Evolutionary conservation across 2,329 filamentous ascomycete species (phyloP).

Genomic region (Herpotrichia juniperi): DNA sequence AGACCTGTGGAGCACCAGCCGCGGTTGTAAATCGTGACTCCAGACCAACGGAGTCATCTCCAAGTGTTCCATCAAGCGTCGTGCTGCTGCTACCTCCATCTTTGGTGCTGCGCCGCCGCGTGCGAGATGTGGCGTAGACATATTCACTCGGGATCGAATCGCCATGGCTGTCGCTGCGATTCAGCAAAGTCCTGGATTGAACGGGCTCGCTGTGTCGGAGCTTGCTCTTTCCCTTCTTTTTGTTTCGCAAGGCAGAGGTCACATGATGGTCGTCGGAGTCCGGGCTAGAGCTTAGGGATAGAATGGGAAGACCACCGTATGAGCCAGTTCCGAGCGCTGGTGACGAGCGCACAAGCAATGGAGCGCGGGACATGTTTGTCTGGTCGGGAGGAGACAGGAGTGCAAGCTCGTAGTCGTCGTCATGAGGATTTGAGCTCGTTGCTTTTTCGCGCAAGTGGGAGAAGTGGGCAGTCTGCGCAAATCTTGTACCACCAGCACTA

Average conservation of each 20-base stretch:
- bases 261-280: slow-evolving; percentile 39
- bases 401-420: slow-evolving; percentile 22
- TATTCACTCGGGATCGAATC: slow-evolving; percentile 26
- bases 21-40: slow-evolving; percentile 42
- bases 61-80: slow-evolving; percentile 29
- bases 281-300: slow-evolving; percentile 44
- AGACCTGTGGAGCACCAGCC: slow-evolving; percentile 25
- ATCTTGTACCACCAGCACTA: slow-evolving; percentile 27
- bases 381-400: slow-evolving; percentile 18
- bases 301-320: slow-evolving; percentile 63
- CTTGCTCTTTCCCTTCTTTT: slow-evolving; percentile 42
- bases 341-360: slow-evolving; percentile 65
- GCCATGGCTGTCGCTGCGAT: slow-evolving; percentile 20
- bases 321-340: slow-evolving; percentile 66
- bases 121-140: slow-evolving; percentile 17
- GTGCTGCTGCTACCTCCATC: slow-evolving; percentile 30
- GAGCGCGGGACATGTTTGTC: slow-evolving; percentile 56
- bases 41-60: slow-evolving; percentile 33
- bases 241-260: slow-evolving; percentile 27
- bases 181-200: slow-evolving; percentile 15
- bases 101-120: slow-evolving; percentile 33
- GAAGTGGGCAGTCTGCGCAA: slow-evolving; percentile 17
- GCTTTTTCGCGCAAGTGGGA: slow-evolving; percentile 32
- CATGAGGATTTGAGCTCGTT: slow-evolving; percentile 35
- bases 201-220: slow-evolving; percentile 34